Percentiles rank a stretch among this genome's conserved stretches.
Conservation (phyloP, 768 basidiomycete genomes). For the Leucocoprinus leucothites region DNA sequence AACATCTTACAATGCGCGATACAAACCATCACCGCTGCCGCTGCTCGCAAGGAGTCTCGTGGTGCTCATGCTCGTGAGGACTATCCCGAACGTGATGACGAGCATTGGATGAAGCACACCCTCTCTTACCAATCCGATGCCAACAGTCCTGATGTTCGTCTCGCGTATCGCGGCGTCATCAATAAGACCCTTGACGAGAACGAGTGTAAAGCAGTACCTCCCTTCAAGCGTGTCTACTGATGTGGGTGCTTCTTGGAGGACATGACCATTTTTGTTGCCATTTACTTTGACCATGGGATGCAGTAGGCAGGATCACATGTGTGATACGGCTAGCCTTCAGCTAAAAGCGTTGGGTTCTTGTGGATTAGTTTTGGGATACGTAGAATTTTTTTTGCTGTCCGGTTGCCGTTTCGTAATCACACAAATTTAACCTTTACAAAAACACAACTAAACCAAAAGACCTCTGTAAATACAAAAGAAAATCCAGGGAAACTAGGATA, state of each 20-base stretch:
- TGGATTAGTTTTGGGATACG: not conserved
- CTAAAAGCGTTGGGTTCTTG: not conserved
- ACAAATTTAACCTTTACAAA: not conserved
- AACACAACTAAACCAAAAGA: not conserved
- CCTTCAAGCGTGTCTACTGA: slow-evolving; percentile 96
- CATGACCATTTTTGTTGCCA: not conserved
- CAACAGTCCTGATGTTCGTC: slow-evolving; percentile 75
- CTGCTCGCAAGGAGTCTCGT: slow-evolving; percentile 94
- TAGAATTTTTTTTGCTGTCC: not conserved
- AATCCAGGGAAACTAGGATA: slow-evolving; percentile 22
- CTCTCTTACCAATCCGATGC: slow-evolving; percentile 88
- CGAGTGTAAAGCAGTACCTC: slow-evolving; percentile 96
- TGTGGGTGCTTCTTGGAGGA: not conserved
- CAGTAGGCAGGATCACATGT: not conserved
- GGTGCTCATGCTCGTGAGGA: slow-evolving; percentile 99
- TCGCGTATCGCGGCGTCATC: slow-evolving; percentile 89
- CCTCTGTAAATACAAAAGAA: not conserved
- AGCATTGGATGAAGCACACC: slow-evolving; percentile 93
- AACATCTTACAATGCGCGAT: slow-evolving; percentile 94
- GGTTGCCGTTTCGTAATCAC: not conserved
- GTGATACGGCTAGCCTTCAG: not conserved
- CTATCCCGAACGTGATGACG: slow-evolving; percentile 97
- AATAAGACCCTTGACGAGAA: slow-evolving; percentile 86
- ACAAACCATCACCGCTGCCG: slow-evolving; percentile 91
- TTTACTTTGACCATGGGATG: not conserved